A percentile compares a stretch with the other conserved stretches of the same genome.
Conservation (phyloP, 169 alveolate species). For the Eimeria tenella region DNA sequence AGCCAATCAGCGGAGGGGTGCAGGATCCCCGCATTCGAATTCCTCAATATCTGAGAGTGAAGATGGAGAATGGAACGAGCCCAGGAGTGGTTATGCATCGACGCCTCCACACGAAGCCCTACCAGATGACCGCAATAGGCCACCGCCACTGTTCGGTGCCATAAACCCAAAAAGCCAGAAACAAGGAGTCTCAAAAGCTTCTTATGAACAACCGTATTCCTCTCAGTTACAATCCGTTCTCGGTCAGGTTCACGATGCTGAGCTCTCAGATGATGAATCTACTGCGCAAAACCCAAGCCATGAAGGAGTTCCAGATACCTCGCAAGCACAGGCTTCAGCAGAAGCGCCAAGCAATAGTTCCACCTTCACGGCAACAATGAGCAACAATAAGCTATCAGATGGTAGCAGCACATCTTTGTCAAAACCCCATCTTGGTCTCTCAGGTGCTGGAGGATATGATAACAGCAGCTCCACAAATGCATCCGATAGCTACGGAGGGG, state of each 20-base stretch:
- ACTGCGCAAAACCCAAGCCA: neutral
- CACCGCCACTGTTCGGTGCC: no score
- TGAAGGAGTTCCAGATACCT: neutral
- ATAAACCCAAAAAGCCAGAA: no score
- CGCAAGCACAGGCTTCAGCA: neutral
- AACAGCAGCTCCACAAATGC: neutral
- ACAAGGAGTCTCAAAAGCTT: neutral
- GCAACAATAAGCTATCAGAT: neutral
- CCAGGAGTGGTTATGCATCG: no score
- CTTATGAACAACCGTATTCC: neutral
- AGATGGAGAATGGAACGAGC: neutral
- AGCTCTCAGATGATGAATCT: constrained; percentile 22
- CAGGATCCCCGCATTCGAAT: neutral
- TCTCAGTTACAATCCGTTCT: neutral
- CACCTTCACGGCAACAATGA: neutral
- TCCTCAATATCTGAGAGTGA: neutral
- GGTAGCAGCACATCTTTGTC: neutral
- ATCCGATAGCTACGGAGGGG: neutral
- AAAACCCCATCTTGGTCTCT: neutral
- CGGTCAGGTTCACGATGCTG: neutral
- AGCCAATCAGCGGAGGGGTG: neutral
- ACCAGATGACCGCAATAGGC: no score
- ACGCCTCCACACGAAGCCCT: no score
- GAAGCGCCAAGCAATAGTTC: neutral
- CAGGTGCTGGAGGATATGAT: neutral